Conservation (phyloP, 306 rosid species). For the Cicer bijugum region DNA sequence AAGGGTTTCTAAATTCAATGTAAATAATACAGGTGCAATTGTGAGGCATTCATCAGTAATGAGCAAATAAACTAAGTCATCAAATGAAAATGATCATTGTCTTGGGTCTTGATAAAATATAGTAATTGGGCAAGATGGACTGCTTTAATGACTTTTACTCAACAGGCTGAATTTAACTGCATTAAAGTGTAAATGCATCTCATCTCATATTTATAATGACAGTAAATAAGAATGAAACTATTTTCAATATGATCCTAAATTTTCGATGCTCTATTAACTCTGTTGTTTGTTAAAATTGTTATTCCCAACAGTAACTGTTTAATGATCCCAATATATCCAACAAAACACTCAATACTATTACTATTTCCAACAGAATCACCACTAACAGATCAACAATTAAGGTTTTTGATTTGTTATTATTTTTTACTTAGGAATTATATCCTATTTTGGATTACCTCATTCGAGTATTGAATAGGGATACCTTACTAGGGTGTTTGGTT, state of each 20-base stretch:
- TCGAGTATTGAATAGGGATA: constrained; percentile 1
- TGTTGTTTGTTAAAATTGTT: neutral
- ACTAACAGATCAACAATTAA: neutral
- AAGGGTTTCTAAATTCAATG: neutral
- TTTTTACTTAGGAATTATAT: neutral
- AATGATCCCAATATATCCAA: constrained; percentile 8
- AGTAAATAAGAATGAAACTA: constrained; percentile 3
- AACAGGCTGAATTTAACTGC: neutral
- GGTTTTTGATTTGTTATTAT: neutral
- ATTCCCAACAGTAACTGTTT: neutral
- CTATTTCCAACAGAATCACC: neutral
- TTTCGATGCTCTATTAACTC: constrained; percentile 18
- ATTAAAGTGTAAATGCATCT: neutral
- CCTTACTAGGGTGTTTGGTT: neutral
- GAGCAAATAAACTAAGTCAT: constrained; percentile 11
- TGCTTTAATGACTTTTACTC: neutral
- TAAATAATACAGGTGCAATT: neutral
- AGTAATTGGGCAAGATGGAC: constrained; percentile 11
- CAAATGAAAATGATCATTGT: constrained; percentile 6
- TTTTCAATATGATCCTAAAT: neutral
- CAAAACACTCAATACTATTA: neutral
- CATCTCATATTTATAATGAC: neutral
- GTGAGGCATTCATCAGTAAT: constrained; percentile 1
- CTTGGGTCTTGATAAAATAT: neutral
- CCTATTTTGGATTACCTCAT: constrained; percentile 7